Conservation (phyloP, 441 rosid genomes). For the Jatropha podagrica region DNA sequence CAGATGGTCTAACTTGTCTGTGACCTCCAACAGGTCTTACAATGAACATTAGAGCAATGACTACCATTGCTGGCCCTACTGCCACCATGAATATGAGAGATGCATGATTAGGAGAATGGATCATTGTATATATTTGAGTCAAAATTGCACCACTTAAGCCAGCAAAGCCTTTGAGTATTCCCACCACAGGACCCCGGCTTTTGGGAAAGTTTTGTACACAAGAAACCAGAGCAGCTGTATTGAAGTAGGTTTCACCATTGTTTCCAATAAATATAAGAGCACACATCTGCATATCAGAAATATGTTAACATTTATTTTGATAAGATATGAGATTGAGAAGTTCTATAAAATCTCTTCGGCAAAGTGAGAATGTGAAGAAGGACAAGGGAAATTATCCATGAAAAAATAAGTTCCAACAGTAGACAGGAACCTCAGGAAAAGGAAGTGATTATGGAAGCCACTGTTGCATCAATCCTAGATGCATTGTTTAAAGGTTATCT, state of each 20-base stretch:
- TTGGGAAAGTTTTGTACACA: slow-evolving; percentile 96
- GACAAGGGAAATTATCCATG: background rate
- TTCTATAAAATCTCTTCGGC: background rate
- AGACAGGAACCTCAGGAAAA: background rate
- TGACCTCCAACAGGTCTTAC: slow-evolving; percentile 95
- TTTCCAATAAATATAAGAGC: slow-evolving; percentile 80
- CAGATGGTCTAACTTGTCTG: slow-evolving; percentile 68
- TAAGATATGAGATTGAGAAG: slow-evolving; percentile 1
- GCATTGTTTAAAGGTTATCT: too few relatives aligned
- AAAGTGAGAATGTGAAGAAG: background rate
- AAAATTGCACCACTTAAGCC: slow-evolving; percentile 95
- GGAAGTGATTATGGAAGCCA: background rate
- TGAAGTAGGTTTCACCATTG: slow-evolving; percentile 97
- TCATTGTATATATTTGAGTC: slow-evolving; percentile 77
- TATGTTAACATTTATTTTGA: slow-evolving; percentile 17
- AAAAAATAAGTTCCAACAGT: background rate
- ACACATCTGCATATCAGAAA: slow-evolving; percentile 63
- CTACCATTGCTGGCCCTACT: slow-evolving; percentile 86
- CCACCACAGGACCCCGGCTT: slow-evolving; percentile 95
- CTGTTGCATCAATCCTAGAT: too few relatives aligned
- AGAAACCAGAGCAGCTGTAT: slow-evolving; percentile 85
- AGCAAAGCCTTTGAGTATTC: slow-evolving; percentile 96
- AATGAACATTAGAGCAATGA: slow-evolving; percentile 67
- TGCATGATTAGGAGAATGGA: slow-evolving; percentile 72
- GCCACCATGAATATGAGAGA: slow-evolving; percentile 94